phyloP scores from a whole-genome alignment of 345 rosid genomes.

The Arabis alpina region DNA sequence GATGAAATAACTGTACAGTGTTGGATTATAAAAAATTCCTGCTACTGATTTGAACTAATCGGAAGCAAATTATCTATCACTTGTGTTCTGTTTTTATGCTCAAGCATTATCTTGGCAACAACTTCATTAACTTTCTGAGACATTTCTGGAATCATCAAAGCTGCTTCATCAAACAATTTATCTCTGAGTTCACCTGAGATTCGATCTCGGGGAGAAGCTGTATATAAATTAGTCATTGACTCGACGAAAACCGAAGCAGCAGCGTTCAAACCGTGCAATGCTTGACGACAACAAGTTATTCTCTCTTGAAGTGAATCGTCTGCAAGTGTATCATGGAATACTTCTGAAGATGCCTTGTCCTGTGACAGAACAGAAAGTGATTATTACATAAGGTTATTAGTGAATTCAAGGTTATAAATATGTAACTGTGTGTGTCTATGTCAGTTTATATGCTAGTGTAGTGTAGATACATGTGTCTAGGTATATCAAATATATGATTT shows the following conservation, averaged over 20 bases:
- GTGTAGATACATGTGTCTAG: not conserved
- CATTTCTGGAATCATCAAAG: conserved; percentile 54
- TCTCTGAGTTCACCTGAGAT: conserved; percentile 42
- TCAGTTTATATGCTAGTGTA: not conserved
- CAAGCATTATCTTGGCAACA: conserved; percentile 43
- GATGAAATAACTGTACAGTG: conserved; percentile 29
- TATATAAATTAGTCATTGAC: conserved; percentile 49
- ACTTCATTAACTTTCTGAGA: conserved; percentile 51
- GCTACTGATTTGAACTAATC: conserved; percentile 9
- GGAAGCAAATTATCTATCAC: conserved; percentile 3
- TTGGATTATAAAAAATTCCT: not conserved
- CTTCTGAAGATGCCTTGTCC: conserved; percentile 34
- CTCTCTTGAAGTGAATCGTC: conserved; percentile 42
- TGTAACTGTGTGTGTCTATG: not conserved
- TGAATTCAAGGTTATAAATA: conserved; percentile 8
- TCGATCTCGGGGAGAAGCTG: conserved; percentile 46
- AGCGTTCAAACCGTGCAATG: conserved; percentile 49
- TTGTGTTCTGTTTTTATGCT: conserved; percentile 24
- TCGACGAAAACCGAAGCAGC: conserved; percentile 51
- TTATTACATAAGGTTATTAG: not conserved
- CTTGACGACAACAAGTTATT: conserved; percentile 56
- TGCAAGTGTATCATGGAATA: conserved; percentile 25
- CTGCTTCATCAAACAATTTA: conserved; percentile 51
- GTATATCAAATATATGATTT: conserved; percentile 18
- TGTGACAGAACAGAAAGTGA: conserved; percentile 28